Conservation (phyloP, 768 basidiomycete species). For the Podaxis pistillaris region DNA sequence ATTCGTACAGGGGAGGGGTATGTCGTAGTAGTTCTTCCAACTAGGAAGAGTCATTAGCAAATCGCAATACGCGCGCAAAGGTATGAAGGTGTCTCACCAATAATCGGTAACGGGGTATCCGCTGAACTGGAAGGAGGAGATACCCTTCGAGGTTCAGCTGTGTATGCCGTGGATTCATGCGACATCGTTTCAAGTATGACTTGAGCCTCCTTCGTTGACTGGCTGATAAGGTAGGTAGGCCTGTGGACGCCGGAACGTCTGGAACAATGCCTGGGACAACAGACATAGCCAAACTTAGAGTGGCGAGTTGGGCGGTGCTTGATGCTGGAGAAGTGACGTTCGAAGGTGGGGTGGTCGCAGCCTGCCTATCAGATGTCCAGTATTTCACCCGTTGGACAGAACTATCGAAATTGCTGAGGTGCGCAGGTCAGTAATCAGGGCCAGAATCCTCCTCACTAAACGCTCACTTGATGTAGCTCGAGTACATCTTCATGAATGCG, state of each 20-base stretch:
- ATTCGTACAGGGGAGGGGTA: slow-evolving; percentile 78
- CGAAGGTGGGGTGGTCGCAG: slow-evolving; percentile 37
- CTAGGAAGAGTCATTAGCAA: slow-evolving; percentile 33
- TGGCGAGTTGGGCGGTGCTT: slow-evolving; percentile 60
- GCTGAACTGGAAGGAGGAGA: slow-evolving; percentile 90
- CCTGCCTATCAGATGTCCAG: slow-evolving; percentile 68
- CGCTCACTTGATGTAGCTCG: slow-evolving; percentile 90
- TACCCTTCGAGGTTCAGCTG: slow-evolving; percentile 95
- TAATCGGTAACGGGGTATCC: slow-evolving; percentile 94
- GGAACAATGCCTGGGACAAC: slow-evolving; percentile 41
- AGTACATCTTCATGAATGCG: slow-evolving; percentile 99
- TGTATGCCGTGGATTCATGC: slow-evolving; percentile 85
- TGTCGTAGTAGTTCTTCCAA: slow-evolving; percentile 83
- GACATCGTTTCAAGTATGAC: slow-evolving; percentile 85
- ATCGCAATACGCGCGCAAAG: neutral
- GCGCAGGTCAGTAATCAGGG: slow-evolving; percentile 16
- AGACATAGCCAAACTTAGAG: slow-evolving; percentile 57
- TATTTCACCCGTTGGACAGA: slow-evolving; percentile 83
- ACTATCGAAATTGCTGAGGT: slow-evolving; percentile 85
- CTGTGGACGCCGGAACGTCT: slow-evolving; percentile 38
- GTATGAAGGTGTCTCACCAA: slow-evolving; percentile 55
- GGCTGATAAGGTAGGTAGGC: slow-evolving; percentile 60
- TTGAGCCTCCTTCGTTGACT: slow-evolving; percentile 88
- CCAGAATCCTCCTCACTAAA: slow-evolving; percentile 2
- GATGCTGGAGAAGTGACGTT: slow-evolving; percentile 55